Conservation (phyloP, 371 early-diverging fungal species). For the Apophysomyces trapeziformis region DNA sequence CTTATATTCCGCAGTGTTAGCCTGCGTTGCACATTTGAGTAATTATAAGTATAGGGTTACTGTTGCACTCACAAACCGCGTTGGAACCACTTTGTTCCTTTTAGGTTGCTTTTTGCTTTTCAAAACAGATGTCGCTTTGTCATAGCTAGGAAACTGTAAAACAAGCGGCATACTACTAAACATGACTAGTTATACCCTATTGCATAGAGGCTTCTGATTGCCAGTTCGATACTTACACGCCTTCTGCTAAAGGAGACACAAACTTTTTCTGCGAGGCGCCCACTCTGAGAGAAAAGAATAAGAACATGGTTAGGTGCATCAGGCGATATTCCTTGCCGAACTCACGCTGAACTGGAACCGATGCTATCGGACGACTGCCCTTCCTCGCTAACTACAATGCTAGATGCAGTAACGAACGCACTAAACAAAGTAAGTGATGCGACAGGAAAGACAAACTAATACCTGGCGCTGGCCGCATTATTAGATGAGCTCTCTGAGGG, state of each 20-base stretch:
- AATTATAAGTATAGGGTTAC: not conserved
- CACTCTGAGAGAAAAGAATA: too few relatives aligned
- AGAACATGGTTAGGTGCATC: too few relatives aligned
- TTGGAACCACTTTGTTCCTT: constrained; percentile 19
- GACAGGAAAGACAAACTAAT: too few relatives aligned
- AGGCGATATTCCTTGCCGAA: too few relatives aligned
- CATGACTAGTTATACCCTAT: too few relatives aligned
- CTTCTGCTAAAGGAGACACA: constrained; percentile 16
- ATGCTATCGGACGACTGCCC: not conserved
- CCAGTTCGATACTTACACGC: constrained; percentile 13
- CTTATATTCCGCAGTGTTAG: constrained; percentile 44
- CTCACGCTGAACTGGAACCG: not conserved
- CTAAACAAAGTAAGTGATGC: too few relatives aligned
- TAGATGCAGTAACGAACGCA: too few relatives aligned
- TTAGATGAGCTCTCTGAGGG: not conserved
- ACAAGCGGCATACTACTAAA: constrained; percentile 20
- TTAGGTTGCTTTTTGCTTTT: constrained; percentile 18
- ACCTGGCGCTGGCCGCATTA: not conserved
- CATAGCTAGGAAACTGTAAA: constrained; percentile 20
- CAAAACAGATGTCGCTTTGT: constrained; percentile 14
- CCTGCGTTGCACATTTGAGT: constrained; percentile 19
- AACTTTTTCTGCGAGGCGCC: not conserved
- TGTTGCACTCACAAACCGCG: constrained; percentile 21
- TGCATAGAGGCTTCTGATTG: not conserved
- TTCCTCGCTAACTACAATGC: too few relatives aligned